A percentile compares a stretch with the other conserved stretches of the same genome.
Conservation (phyloP, 768 basidiomycete genomes). For the Russula earlei region DNA sequence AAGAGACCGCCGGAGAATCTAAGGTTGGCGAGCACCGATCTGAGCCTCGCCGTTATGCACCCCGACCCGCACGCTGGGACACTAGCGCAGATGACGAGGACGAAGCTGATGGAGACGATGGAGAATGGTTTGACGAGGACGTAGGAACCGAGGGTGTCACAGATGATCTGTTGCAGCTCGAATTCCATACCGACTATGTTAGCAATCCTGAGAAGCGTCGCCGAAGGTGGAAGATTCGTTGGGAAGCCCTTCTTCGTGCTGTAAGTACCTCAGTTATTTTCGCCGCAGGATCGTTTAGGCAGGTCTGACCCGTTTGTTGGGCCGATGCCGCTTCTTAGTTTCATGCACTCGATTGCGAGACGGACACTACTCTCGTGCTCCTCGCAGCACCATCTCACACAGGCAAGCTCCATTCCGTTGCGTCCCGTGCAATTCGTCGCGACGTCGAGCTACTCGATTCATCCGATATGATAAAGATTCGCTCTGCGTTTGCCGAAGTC, state of each 20-base stretch:
- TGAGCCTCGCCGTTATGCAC: constrained; percentile 19
- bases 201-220: constrained; percentile 57
- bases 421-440: constrained; percentile 61
- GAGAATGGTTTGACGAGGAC: constrained; percentile 47
- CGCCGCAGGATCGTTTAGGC: constrained; percentile 23
- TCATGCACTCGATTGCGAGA: constrained; percentile 70
- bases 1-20: constrained; percentile 70
- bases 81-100: constrained; percentile 34
- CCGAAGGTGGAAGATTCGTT: constrained; percentile 63
- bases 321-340: constrained; percentile 38
- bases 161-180: constrained; percentile 63
- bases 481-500: constrained; percentile 48
- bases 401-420: constrained; percentile 51
- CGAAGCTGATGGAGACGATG: constrained; percentile 23
- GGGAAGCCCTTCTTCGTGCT: constrained; percentile 67
- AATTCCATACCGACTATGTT: constrained; percentile 67
- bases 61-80: constrained; percentile 25
- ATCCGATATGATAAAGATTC: constrained; percentile 42
- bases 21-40: constrained; percentile 22
- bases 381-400: constrained; percentile 69
- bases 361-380: constrained; percentile 67
- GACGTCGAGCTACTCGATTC: constrained; percentile 39
- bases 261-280: constrained; percentile 31
- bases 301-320: constrained; percentile 26
- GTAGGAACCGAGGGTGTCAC: constrained; percentile 67